Conservation (phyloP, 2,329 filamentous ascomycete genomes). For the Trichocomaceae sp. region DNA sequence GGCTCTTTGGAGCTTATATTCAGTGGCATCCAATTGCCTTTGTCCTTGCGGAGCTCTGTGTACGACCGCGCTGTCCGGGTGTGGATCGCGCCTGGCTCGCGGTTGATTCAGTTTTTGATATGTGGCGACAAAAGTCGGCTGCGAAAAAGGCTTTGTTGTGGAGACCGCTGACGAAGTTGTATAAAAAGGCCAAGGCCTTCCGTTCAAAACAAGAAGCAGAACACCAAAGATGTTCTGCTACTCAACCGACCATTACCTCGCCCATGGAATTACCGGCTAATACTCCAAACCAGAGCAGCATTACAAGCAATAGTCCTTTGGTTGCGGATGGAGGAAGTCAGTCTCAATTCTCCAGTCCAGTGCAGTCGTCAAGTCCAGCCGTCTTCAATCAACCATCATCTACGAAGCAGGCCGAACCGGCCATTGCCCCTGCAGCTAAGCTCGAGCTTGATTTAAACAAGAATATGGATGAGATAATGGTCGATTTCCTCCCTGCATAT, state of each 20-base stretch:
- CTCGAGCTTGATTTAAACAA: conserved; percentile 21
- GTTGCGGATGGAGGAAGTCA: neutral
- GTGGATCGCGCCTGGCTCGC: conserved; percentile 57
- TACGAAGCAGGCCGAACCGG: neutral
- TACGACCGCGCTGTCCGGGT: conserved; percentile 49
- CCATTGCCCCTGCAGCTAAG: conserved; percentile 4
- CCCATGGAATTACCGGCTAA: neutral
- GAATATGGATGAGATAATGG: conserved; percentile 21
- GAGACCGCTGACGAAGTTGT: conserved; percentile 56
- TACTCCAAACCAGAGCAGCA: neutral
- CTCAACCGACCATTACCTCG: neutral
- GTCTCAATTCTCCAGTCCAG: conserved; percentile 3
- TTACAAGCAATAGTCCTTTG: neutral
- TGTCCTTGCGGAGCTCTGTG: conserved; percentile 54
- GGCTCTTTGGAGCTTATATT: conserved; percentile 58
- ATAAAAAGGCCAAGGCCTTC: conserved; percentile 52
- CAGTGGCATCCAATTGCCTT: conserved; percentile 62
- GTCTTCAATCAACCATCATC: neutral
- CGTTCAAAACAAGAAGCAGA: conserved; percentile 44
- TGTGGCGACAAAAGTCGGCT: conserved; percentile 29
- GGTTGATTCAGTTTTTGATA: conserved; percentile 42
- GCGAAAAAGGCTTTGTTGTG: conserved; percentile 54
- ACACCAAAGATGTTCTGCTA: neutral
- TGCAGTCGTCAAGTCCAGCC: neutral
- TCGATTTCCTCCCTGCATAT: conserved; percentile 26